A percentile compares a stretch with the other conserved stretches of the same genome.
Conservation (phyloP, 768 basidiomycete species). For the Suillus occidentalis region DNA sequence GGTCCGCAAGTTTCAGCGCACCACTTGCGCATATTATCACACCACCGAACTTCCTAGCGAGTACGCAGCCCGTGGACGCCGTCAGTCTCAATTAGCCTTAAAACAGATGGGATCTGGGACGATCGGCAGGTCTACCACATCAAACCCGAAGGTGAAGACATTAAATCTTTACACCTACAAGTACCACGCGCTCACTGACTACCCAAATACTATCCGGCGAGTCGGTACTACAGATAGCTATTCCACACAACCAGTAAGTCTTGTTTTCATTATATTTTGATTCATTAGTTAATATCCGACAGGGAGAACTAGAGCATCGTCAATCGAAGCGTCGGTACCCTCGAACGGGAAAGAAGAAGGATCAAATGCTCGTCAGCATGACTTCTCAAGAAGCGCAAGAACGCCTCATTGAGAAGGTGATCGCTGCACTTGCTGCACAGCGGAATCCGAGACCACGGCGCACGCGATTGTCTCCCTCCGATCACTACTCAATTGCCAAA, state of each 20-base stretch:
- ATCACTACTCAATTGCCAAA: slow-evolving; percentile 24
- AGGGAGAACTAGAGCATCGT: slow-evolving; percentile 41
- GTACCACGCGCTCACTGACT: slow-evolving; percentile 17
- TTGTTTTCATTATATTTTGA: not conserved
- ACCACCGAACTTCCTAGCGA: slow-evolving; percentile 34
- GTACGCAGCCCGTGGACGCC: slow-evolving; percentile 21
- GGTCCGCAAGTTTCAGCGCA: slow-evolving; percentile 23
- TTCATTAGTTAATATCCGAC: not conserved
- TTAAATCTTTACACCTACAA: slow-evolving; percentile 19
- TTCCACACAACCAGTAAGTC: slow-evolving; percentile 34
- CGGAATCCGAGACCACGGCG: not conserved
- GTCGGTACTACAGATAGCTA: slow-evolving; percentile 39
- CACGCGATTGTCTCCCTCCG: not conserved
- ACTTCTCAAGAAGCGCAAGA: slow-evolving; percentile 19
- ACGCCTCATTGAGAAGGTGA: slow-evolving; percentile 19
- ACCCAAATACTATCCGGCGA: slow-evolving; percentile 4
- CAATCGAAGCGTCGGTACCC: slow-evolving; percentile 35
- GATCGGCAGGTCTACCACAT: not conserved
- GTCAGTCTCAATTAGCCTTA: slow-evolving; percentile 1
- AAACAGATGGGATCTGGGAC: not conserved
- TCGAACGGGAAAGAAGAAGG: slow-evolving; percentile 34
- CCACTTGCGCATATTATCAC: slow-evolving; percentile 20
- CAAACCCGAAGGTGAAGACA: slow-evolving; percentile 3
- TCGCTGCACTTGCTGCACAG: not conserved
- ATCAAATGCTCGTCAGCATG: slow-evolving; percentile 19